Evolutionary conservation across 2,329 filamentous ascomycete genomes (phyloP), one percentile per base, ranked within the genome.

Genomic region (Grosmannia serpens): DNA sequence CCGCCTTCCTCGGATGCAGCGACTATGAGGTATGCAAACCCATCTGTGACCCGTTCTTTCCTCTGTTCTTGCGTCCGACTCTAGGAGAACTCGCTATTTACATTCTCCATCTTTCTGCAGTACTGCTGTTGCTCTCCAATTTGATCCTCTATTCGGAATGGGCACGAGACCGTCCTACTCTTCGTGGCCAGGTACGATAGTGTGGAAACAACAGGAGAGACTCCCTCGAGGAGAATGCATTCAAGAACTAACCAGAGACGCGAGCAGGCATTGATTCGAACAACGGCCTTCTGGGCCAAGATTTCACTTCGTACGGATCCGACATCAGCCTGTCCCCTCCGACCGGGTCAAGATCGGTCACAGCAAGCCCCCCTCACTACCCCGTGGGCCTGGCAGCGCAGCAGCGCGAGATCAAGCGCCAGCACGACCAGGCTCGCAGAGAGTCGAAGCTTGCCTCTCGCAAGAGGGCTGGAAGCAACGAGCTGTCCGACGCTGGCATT

Each of bases 321-420:
- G 80, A 81, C 59, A 70, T 73, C 60, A 81, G 77, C 68, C 69
- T 80, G 53, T 79, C 78, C 26, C 77, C 79, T 41, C 76, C 77
- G 27, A 74, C 70, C 59, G 71, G 70, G 44, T 75, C 79, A 29
- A 73, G 77, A 69, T 83, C 80, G 26, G 70, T 77, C 53, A 82
- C 81, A 46, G 77, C 77, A 26, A 86, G 82, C 69, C 82, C 82
- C 29, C 80, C 81, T 7, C 75, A 77, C 62, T 50, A 46, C 26
- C 35, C 38, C 29, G 70, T 71, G 52, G 73, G 71, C 44, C 74
- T 84, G 66, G 82, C 80, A 7, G 72, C 80, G 8, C 81, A 85
- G 66, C 81, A 85, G 67, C 77, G 82, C 62, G 82, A 84, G 65
- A 67, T 85, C 49, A 85, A 82, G 71, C 76, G 81, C 60, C 82